Base-by-base conservation (phyloP, 2,329 filamentous ascomycete species). In the Colletotrichum neosansevieriae region DNA sequence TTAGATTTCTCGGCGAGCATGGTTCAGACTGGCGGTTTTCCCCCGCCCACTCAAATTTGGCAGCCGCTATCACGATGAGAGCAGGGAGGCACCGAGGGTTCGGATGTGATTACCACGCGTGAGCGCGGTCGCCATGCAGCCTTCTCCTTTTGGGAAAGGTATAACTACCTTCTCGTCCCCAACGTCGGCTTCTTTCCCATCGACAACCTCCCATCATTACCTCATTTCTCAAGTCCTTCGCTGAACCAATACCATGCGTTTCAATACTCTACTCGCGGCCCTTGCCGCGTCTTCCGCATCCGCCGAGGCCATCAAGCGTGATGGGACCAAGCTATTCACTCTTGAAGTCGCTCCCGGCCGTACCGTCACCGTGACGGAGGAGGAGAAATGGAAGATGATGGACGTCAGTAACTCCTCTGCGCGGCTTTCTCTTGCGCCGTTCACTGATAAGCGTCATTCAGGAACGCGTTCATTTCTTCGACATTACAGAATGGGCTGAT, bases 321-420 rank as follows among this genome's bases (percentile, higher is more conserved):
- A 67, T 49, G 71, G 70, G 58, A 34, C n/a, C 34, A 65, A 60
- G 42, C 50, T 74, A 29, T 74, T 59, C 64, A 72, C 71, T 2
- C 70, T 74, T 10, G 73, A 74, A 63, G 62, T 57, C 7, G 71
- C 70, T 2, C 72, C 72, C 1, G 73, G 73, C 17, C 57, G 71
- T 58, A 70, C 65, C 5, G 61, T 72, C n/a, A 71, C 69, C n/a
- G 73, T 74, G 42, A 73, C 71, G 6, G 73, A 74, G 40, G 72
- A 74, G 44, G 69, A 73, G 64, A 74, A 74, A 57, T 73, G 73
- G 65, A 32, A 71, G 34, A 68, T 74, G 69, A 73, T 72, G 51
- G 73, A 73, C 44, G 73, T 74, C 44, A 2, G 73, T 59, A n/a
- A 19, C 6, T 4, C 2, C 42, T 6, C 6, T 40, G 5, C 45